Evolutionary conservation across 176 grass and related monocot species (phyloP), one percentile per base, ranked within the genome.

Genomic region (Pharus latifolius): DNA sequence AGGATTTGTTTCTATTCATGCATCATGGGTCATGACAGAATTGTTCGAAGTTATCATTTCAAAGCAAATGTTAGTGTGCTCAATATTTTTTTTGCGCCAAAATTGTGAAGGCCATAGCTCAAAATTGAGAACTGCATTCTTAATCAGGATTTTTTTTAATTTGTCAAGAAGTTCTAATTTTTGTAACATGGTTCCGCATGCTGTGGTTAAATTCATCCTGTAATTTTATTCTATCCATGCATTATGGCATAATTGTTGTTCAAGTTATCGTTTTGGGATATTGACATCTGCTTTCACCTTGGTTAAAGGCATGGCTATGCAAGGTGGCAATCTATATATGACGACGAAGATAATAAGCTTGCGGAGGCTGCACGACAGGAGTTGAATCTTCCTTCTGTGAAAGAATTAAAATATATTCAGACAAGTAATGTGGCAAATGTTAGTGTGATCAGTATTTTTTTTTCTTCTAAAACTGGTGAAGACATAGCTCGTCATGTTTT

Each of bases 251-350:
- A n/a, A n/a, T n/a, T n/a, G n/a, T n/a, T n/a, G n/a, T n/a, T n/a
- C n/a, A n/a, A n/a, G n/a, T n/a, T n/a, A n/a, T n/a, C n/a, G n/a
- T n/a, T n/a, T 38, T 60, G 74, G 56, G 25, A 35, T 81, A 49
- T 28, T 76, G 23, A 58, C 63, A 74, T 68, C 52, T 63, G 23
- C 74, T 72, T 23, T 12, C 28, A 10, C 52, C 26, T 65, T 70
- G 30, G 48, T 66, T 58, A 74, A 58, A 87, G 96, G 84, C 96
- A 99, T 88, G 96, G 96, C 26, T 99, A 95, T 82, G 96, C 96
- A 55, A 95, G 90, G 78, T 99, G 91, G 91, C 90, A 94, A 46
- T 90, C 81, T 77, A 88, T 99, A 78, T 79, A 88, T 60, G 96
- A 95, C 81, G 96, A 99, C 50, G 83, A 78, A 84, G 82, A 82